These are phyloP conservation scores for Melanogaster broomeanus DNA, from an alignment of 768 basidiomycete genomes.

Conservation along the genomic window DNA sequence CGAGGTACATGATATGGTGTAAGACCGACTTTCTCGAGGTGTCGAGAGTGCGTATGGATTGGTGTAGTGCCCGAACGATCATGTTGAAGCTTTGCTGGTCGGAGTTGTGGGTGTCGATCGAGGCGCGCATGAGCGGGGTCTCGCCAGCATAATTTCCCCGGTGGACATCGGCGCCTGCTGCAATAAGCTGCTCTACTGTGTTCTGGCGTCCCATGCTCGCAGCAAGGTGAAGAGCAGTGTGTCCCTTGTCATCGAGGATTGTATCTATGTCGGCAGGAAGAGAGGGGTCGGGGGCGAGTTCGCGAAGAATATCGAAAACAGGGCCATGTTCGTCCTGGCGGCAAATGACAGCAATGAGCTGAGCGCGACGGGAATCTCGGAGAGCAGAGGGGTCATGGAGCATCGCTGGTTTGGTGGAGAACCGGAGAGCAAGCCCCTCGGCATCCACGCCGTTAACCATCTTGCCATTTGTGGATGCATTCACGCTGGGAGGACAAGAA, in stretches of 20 bases:
- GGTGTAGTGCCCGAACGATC: constrained; percentile 63
- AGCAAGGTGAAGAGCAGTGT: constrained; percentile 92
- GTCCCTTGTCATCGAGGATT: constrained; percentile 93
- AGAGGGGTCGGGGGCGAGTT: constrained; percentile 49
- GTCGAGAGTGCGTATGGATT: constrained; percentile 87
- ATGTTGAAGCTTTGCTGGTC: constrained; percentile 74
- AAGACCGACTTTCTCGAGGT: constrained; percentile 81
- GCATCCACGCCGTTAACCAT: constrained; percentile 41
- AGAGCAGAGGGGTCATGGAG: constrained; percentile 55
- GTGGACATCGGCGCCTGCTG: constrained; percentile 81
- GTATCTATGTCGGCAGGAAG: constrained; percentile 63
- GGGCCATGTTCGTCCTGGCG: constrained; percentile 66
- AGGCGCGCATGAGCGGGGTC: constrained; percentile 90
- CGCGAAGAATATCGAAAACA: constrained; percentile 66
- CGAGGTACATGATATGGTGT: constrained; percentile 89
- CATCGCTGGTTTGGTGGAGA: constrained; percentile 65
- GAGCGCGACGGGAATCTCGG: constrained; percentile 55
- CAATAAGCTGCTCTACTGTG: constrained; percentile 69
- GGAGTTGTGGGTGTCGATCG: constrained; percentile 84
- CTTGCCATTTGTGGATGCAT: constrained; percentile 44
- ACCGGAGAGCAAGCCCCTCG: constrained; percentile 53
- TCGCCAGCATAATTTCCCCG: constrained; percentile 94
- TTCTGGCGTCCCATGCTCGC: constrained; percentile 77
- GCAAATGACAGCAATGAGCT: constrained; percentile 66
- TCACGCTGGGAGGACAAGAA: constrained; percentile 49